These are phyloP conservation scores for Penicilliopsis zonata DNA, from an alignment of 495 filamentous ascomycete species.

Conservation along the genomic window DNA sequence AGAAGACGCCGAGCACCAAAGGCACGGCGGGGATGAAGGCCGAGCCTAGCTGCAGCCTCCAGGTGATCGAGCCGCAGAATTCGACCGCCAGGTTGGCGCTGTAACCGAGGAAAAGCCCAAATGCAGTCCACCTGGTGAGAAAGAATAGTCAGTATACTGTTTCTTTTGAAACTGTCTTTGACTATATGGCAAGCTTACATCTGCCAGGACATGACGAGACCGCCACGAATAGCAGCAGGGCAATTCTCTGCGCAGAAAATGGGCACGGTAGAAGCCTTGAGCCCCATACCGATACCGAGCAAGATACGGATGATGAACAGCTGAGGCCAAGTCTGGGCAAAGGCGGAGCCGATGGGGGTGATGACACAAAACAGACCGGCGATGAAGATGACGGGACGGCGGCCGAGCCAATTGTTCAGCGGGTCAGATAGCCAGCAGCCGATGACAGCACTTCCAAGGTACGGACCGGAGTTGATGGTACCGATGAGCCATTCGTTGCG, in stretches of 20 bases:
- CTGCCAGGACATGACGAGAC: conserved; percentile 10
- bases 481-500: conserved; percentile 49
- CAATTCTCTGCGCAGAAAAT: conserved; percentile 6
- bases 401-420: conserved; percentile 40
- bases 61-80: conserved; percentile 40
- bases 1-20: conserved; percentile 46
- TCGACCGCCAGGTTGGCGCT: conserved; percentile 48
- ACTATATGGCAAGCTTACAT: no score
- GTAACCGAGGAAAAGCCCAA: conserved; percentile 51
- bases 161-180: no score
- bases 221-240: conserved; percentile 15
- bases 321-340: conserved; percentile 45
- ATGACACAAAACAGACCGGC: conserved; percentile 48
- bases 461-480: conserved; percentile 44
- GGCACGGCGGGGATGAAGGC: conserved; percentile 61
- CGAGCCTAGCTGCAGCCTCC: conserved; percentile 53
- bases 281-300: conserved; percentile 9
- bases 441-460: conserved; percentile 23
- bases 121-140: conserved; percentile 30
- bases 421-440: conserved; percentile 53
- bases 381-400: conserved; percentile 48
- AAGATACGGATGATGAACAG: conserved; percentile 38
- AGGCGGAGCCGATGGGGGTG: conserved; percentile 43
- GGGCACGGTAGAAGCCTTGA: conserved; percentile 29
- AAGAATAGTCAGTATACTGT: conserved; percentile 1